Evolutionary conservation across 768 basidiomycete species (phyloP), one percentile per base, ranked within the genome.

Genomic region (Boletus rubescentipes): DNA sequence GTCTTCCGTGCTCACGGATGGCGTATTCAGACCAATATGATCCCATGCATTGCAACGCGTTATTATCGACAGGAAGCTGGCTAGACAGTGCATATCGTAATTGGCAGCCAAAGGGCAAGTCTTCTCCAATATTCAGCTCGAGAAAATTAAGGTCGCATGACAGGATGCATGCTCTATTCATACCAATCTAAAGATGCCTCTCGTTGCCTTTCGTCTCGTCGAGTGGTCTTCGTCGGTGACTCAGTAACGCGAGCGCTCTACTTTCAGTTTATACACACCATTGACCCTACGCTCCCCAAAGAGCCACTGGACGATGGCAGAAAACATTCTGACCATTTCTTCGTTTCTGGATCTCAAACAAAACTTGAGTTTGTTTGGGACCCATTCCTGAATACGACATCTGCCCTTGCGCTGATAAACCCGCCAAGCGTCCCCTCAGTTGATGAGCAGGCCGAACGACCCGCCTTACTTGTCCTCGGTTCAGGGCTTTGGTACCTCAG

Each of bases 401-500:
- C 75, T 48, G 78, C 84, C 15, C 64, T 73, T 38, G 63, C 75
- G n/a, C 64, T 83, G 43, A 71, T 89, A 35, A 58, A 68, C 29
- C 49, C 66, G 21, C 36, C 52, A 23, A 42, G 2, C 2, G 8
- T 38, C 14, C 14, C 45, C 14, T 41, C 55, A 31, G 31, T 23
- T 4, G 59, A 59, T 35, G 34, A 31, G 18, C 57, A 55, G 8
- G 38, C 39, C 32, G 54, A 59, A 51, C 73, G 59, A 72, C 80
- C 90, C 1, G 83, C 86, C 0, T 71, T 97, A 42, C 78, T 94
- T 29, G 86, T 95, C 10, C 67, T 97, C 15, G 93, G 93, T 10
- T 85, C 89, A 14, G 93, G 93, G 0, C 74, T 96, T 35, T 95
- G 93, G 93, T 92, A 92, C 67, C 79, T 97, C 40, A 84, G 91